Evolutionary conservation across 2,329 filamentous ascomycete genomes (phyloP).

Genomic region (Neopestalotiopsis sp.): DNA sequence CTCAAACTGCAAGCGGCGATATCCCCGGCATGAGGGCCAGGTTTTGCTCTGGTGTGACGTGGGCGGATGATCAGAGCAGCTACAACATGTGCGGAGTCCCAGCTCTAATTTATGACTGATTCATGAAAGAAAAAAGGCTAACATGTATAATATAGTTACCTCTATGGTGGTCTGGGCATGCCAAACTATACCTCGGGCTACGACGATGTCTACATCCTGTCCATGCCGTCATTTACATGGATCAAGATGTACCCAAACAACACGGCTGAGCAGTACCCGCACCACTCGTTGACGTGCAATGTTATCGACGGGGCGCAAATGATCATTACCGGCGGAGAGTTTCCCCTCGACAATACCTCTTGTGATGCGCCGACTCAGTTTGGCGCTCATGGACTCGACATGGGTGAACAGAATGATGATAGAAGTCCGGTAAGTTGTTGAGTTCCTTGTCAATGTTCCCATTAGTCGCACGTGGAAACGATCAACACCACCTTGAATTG

Average conservation of each 20-base stretch:
- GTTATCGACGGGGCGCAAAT: conserved; percentile 63
- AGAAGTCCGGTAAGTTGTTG: conserved; percentile 34
- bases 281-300: conserved; percentile 63
- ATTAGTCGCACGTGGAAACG: neutral
- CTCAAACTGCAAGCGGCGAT: conserved; percentile 58
- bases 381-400: conserved; percentile 61
- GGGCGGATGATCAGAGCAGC: conserved; percentile 62
- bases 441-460: neutral
- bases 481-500: neutral
- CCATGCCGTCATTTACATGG: conserved; percentile 68
- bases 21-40: conserved; percentile 57
- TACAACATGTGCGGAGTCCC: conserved; percentile 63
- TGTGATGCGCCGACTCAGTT: conserved; percentile 60
- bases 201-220: conserved; percentile 67
- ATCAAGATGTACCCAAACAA: conserved; percentile 56
- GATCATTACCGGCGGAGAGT: conserved; percentile 66
- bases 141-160: conserved; percentile 49
- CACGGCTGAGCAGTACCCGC: conserved; percentile 46
- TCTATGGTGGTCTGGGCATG: conserved; percentile 63
- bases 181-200: conserved; percentile 53
- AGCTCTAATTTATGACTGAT: neutral
- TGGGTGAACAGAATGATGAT: conserved; percentile 53
- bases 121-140: neutral
- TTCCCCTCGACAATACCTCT: conserved; percentile 45
- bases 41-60: conserved; percentile 66